phyloP scores from a whole-genome alignment of 2,329 filamentous ascomycete genomes.

The Fusarium buharicum region DNA sequence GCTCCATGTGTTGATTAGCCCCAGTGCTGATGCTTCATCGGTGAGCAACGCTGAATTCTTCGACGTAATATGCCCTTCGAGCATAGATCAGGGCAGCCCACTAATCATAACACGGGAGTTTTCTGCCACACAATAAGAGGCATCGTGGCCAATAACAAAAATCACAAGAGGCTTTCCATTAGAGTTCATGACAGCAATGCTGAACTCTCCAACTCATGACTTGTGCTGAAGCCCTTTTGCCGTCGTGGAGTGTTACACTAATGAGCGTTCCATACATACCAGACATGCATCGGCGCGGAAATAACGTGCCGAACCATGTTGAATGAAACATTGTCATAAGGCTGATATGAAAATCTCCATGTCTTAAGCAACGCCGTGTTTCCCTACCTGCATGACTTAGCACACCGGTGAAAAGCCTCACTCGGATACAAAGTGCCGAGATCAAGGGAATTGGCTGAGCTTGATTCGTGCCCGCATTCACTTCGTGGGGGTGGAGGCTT shows the following conservation, averaged over 20 bases:
- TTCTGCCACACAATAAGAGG: too few relatives aligned
- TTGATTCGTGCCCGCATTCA: slow-evolving; percentile 40
- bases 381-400: not conserved
- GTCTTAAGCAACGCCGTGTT: not conserved
- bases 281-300: slow-evolving; percentile 21
- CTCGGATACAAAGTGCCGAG: slow-evolving; percentile 36
- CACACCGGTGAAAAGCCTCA: slow-evolving; percentile 23
- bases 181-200: too few relatives aligned
- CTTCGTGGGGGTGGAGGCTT: slow-evolving; percentile 21
- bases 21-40: too few relatives aligned
- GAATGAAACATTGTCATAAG: slow-evolving; percentile 1
- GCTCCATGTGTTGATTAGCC: too few relatives aligned
- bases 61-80: too few relatives aligned
- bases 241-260: not conserved
- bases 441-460: not conserved
- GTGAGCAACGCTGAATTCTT: too few relatives aligned
- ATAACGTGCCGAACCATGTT: slow-evolving; percentile 31
- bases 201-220: too few relatives aligned
- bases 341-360: slow-evolving; percentile 14
- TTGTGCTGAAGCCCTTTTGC: too few relatives aligned
- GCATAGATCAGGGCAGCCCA: too few relatives aligned
- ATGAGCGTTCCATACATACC: not conserved
- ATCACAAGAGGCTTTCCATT: too few relatives aligned
- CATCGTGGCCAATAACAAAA: too few relatives aligned
- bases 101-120: too few relatives aligned